These are phyloP conservation scores for Smallanthus sonchifolius DNA, from an alignment of 129 eudicot species.

Conservation along the genomic window DNA sequence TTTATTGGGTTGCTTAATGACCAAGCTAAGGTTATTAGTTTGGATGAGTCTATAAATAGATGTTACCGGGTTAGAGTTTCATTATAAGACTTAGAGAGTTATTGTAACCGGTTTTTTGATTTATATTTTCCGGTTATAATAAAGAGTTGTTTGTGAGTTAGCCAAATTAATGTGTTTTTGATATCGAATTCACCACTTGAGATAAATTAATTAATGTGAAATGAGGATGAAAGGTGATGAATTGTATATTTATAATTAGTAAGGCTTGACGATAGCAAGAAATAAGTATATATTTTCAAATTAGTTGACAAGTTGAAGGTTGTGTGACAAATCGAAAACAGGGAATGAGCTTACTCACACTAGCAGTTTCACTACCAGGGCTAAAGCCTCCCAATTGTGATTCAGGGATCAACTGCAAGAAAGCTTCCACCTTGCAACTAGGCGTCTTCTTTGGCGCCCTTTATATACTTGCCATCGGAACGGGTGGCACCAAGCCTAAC, in stretches of 20 bases:
- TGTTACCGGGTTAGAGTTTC: no score
- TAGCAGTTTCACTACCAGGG: conserved; percentile 50
- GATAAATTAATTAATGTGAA: neutral
- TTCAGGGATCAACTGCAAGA: conserved; percentile 34
- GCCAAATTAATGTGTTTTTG: no score
- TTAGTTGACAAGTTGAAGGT: neutral
- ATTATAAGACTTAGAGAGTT: no score
- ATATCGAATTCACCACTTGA: no score
- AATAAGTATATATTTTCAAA: no score
- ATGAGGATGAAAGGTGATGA: neutral
- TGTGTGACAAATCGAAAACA: no score
- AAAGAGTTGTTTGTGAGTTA: no score
- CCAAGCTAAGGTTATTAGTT: no score
- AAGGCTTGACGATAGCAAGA: neutral
- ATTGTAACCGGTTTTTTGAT: no score
- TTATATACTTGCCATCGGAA: conserved; percentile 46
- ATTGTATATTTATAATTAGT: neutral
- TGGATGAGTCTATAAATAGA: no score
- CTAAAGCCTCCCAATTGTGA: conserved; percentile 46
- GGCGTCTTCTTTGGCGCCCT: conserved; percentile 42
- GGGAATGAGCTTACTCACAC: conserved; percentile 46
- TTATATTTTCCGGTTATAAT: no score
- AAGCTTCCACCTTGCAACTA: conserved; percentile 33
- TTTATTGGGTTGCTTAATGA: no score
- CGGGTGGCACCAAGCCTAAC: conserved; percentile 58